Conservation (phyloP, 257 asterid genomes). For the Fraxinus pennsylvanica region DNA sequence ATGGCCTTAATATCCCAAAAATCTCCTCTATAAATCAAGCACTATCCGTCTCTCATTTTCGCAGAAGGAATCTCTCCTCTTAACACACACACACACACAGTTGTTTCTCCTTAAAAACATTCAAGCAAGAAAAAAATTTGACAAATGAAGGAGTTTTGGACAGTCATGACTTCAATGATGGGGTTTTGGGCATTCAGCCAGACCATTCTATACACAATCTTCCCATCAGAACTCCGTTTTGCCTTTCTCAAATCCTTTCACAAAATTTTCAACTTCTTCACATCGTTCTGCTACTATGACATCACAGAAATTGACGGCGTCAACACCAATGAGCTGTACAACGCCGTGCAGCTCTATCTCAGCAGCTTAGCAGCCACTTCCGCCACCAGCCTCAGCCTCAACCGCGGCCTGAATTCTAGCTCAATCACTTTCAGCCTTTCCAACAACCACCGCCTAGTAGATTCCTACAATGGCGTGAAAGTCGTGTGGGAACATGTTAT, state of each 20-base stretch:
- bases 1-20: too few relatives aligned
- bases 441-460: constrained; percentile 41
- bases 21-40: too few relatives aligned
- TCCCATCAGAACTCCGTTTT: constrained; percentile 48
- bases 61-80: neutral
- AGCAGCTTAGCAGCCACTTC: constrained; percentile 41
- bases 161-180: constrained; percentile 46
- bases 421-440: constrained; percentile 46
- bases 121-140: neutral
- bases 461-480: constrained; percentile 30
- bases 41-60: too few relatives aligned
- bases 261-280: constrained; percentile 40
- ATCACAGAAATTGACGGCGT: constrained; percentile 52
- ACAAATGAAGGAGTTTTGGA: constrained; percentile 46
- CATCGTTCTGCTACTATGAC: constrained; percentile 46
- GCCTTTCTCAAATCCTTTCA: constrained; percentile 34
- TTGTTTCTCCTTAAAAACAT: neutral
- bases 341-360: constrained; percentile 50
- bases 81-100: too few relatives aligned
- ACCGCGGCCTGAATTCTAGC: constrained; percentile 44
- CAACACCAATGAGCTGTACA: constrained; percentile 53
- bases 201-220: constrained; percentile 36
- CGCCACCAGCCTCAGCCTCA: constrained; percentile 42
- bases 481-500: constrained; percentile 52
- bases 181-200: constrained; percentile 53